A percentile compares a stretch with the other conserved stretches of the same genome.
Evolutionary conservation across 805 yeast species (phyloP).

Genomic region (Wickerhamomyces chaumierensis): DNA sequence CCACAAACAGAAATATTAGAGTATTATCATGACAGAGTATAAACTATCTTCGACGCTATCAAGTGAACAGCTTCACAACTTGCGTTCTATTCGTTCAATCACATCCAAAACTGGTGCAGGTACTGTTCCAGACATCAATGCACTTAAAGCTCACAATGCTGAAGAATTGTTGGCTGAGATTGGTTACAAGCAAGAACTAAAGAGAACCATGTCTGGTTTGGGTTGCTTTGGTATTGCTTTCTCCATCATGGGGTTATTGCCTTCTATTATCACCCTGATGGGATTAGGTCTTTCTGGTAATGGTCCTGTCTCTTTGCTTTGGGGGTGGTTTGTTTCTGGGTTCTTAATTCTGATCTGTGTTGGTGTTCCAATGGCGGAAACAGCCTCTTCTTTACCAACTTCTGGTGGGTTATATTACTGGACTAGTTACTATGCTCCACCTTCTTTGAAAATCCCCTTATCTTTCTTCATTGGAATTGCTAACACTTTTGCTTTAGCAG

Average conservation of each 20-base stretch:
- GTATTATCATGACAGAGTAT: too few species aligned
- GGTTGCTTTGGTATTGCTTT: slow-evolving; percentile 61
- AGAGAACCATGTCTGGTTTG: slow-evolving; percentile 41
- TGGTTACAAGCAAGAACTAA: slow-evolving; percentile 59
- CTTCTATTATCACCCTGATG: slow-evolving; percentile 43
- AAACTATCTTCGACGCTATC: not conserved
- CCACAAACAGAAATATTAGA: too few species aligned
- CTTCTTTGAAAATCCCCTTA: slow-evolving; percentile 30
- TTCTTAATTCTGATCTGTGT: slow-evolving; percentile 35
- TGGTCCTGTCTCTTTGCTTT: slow-evolving; percentile 47
- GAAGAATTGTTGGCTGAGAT: slow-evolving; percentile 20
- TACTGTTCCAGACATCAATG: slow-evolving; percentile 12
- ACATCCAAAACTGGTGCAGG: slow-evolving; percentile 6
- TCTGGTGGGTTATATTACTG: slow-evolving; percentile 61
- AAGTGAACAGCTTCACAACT: not conserved
- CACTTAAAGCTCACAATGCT: slow-evolving; percentile 9
- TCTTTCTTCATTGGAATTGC: slow-evolving; percentile 54
- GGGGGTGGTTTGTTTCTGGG: slow-evolving; percentile 61
- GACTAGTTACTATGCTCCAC: slow-evolving; percentile 53
- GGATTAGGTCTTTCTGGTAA: slow-evolving; percentile 33
- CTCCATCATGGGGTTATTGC: slow-evolving; percentile 54
- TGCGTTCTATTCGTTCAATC: slow-evolving; percentile 2
- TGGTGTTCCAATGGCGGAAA: slow-evolving; percentile 48
- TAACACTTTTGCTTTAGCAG: slow-evolving; percentile 52
- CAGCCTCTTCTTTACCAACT: slow-evolving; percentile 57